Base-by-base conservation (phyloP, 2,329 filamentous ascomycete genomes). In the Endothia cerciana region DNA sequence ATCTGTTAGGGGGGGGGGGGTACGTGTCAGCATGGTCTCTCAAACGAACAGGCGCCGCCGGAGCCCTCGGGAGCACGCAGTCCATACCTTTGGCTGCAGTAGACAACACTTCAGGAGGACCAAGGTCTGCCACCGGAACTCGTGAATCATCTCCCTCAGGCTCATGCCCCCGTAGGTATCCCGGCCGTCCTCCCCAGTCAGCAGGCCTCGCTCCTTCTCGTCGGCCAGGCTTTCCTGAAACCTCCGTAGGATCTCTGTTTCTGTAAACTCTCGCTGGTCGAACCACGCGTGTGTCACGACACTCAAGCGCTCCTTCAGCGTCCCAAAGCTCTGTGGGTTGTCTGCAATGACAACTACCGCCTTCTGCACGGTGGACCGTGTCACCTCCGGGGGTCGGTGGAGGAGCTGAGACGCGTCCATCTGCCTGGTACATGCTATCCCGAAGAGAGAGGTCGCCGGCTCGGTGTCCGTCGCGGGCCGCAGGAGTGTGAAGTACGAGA, bases 201-300 rank as follows among this genome's bases (percentile, higher is more conserved):
- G 73, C 65, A 81, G 72, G 17, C 84, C 85, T 47, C 87, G 80
- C 43, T 79, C 79, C 76, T 88, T 88, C 74, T 90, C 87, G 64
- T 89, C 87, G 5, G 85, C 88, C 68, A 99, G 81, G 72, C 92
- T 96, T 77, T 97, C 94, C 76, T 97, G 93, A 72, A 99, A 97
- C 75, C 91, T 87, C 79, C 91, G 83, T 70, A 99, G 80, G 71
- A 99, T 97, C 76, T 97, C 94, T 58, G 90, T 85, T 76, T 98
- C 94, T 36, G 90, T 89, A 74, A 99, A 99, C 75, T 98, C 93
- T 68, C 83, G 90, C 82, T 99, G 95, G 68, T 91, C 92, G 79
- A 99, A 99, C 95, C 95, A 99, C 30, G 94, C 94, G 72, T 89
- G 91, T 4, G 94, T 97, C 19, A 99, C 94, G 40, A 97, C 89